Evolutionary conservation across 192 early-diverging fungal genomes (phyloP).

Genomic region (Funneliformis geosporum): DNA sequence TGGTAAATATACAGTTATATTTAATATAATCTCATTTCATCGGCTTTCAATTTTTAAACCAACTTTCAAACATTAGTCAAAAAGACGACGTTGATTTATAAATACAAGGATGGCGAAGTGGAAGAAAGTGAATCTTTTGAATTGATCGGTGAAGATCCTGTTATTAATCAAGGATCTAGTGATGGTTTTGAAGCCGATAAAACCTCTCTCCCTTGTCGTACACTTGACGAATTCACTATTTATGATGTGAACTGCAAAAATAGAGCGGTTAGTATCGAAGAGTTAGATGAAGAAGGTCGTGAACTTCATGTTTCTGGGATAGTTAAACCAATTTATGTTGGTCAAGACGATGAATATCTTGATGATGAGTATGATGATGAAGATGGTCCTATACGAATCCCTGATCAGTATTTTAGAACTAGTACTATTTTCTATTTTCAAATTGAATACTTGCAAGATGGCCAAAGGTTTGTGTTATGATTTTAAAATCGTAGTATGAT

Average conservation of each 20-base stretch:
- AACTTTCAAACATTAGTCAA: too few relatives aligned
- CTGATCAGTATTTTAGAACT: constrained; percentile 21
- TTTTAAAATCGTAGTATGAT: neutral
- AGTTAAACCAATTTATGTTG: constrained; percentile 46
- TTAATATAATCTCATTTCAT: too few relatives aligned
- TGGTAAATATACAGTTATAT: too few relatives aligned
- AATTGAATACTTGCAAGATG: constrained; percentile 20
- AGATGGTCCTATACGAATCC: neutral
- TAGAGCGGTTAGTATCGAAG: constrained; percentile 42
- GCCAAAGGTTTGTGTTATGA: neutral
- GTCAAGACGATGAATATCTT: constrained; percentile 27
- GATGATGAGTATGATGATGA: constrained; percentile 30
- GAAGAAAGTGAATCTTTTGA: constrained; percentile 28
- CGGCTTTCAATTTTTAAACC: too few relatives aligned
- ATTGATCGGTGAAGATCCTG: constrained; percentile 29
- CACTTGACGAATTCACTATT: constrained; percentile 55
- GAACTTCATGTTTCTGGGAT: constrained; percentile 52
- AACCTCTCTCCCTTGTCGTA: constrained; percentile 48
- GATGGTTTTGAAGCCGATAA: neutral
- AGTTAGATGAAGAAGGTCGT: constrained; percentile 44
- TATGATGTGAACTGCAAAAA: constrained; percentile 46
- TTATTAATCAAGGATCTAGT: neutral
- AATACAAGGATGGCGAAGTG: neutral
- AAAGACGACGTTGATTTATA: neutral
- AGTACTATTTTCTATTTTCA: constrained; percentile 2